Base-by-base conservation (phyloP, 1,284 basidiomycete species). In the Cutaneotrichosporon sp. region DNA sequence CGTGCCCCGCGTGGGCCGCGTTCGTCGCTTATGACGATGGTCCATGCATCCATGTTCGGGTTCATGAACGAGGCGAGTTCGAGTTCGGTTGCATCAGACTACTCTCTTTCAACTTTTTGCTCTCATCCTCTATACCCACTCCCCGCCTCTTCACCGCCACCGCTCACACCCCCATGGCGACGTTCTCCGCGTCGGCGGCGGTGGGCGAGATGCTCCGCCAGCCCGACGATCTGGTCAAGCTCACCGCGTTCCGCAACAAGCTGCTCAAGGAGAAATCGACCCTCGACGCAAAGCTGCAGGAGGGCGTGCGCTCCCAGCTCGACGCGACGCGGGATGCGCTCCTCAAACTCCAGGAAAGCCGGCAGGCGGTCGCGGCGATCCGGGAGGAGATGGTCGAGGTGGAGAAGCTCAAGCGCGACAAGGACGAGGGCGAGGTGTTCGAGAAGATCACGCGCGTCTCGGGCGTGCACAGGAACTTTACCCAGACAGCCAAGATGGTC, bases 221-320 rank as follows among this genome's bases (percentile, higher is more conserved):
- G 25, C 92, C 93, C 1, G 92, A 97, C 71, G 94, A 97, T 75
- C 84, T 97, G 44, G 79, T 85, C 66, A 97, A 97, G 76, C 83
- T 97, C 43, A 79, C 83, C 3, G 84, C 88, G 1, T 90, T 91
- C 66, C 84, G 90, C 57, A 94, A 93, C 79, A 96, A 96, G 71
- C 81, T 97, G 25, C 86, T 92, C 75, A 96, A 94, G 75, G 94
- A 98, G 77, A 94, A 96, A 75, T 84, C 90, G 0, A 88, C 90
- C n/a, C 88, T 98, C 59, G 90, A 96, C 66, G 85, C 88, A 5
- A 83, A 94, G 66, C 83, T 98, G 42, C 89, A 93, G 66, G 86
- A 82, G 56, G 92, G 92, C 14, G 91, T 96, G 54, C 92, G 90
- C 70, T 90, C 94, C 58, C 94, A 97, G 73, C 80, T 98, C 8